Base-by-base conservation (phyloP, 2,329 filamentous ascomycete genomes). In the Microascus cirrosus region DNA sequence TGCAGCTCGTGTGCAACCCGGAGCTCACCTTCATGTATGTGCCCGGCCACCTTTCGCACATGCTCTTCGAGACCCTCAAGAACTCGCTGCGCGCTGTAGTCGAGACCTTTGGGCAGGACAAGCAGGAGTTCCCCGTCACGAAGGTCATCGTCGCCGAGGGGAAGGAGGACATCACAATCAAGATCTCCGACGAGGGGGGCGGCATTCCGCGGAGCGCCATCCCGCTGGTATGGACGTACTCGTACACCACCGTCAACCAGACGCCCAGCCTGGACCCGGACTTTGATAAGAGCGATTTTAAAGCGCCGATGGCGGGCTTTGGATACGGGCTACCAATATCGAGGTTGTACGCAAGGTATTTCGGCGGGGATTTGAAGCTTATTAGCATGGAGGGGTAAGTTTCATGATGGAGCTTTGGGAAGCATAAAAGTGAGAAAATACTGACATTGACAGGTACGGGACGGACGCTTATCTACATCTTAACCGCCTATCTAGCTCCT, bases 1-100 rank as follows among this genome's bases (percentile, higher is more conserved):
- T 99, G 64, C 92, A 97, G 73, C 86, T 99, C 59, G 90, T 99
- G 60, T 99, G 94, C 78, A 91, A 92, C 67, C 88, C 90, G 20
- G 86, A 95, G 71, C 81, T 99, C 67, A 87, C 95, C 77, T 99
- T 99, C 76, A 99, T 99, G 94, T 99, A 99, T 69, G 94, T 99
- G 57, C 94, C 94, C 0, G 94, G 94, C n/a, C 94, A 99, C 74
- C 71, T 99, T 71, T 96, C 91, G 64, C 94, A 99, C 75, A 99
- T 99, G 94, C 87, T 99, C 56, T 99, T 99, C 73, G 94, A 99
- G 76, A 99, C 94, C 1, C 79, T 99, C 70, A 99, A 99, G 77
- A 99, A 99, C 79, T 96, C 92, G 58, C 80, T 99, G 64, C 89
- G 94, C 70, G 94, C 94, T 56, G 94, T 99, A 45, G 94, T 99